phyloP scores from a whole-genome alignment of 352 stramenopile species.

The Pythium plurisporium region DNA sequence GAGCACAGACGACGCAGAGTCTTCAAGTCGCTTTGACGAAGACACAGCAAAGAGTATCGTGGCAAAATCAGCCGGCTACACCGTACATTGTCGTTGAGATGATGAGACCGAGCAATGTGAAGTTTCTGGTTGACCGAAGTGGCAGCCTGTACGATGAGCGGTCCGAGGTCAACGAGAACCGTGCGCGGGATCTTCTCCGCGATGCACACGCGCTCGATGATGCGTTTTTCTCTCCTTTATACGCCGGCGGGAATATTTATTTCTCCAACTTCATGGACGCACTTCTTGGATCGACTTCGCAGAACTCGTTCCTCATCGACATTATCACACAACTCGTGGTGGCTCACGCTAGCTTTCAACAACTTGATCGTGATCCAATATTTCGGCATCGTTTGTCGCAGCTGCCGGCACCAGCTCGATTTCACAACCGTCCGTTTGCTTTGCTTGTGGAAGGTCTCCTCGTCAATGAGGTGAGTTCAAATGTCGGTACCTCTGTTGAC shows the following conservation, averaged over 20 bases:
- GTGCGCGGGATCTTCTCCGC: constrained; percentile 39
- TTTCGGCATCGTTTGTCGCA: constrained; percentile 46
- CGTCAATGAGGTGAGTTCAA: constrained; percentile 41
- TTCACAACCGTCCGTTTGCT: constrained; percentile 55
- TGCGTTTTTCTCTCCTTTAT: constrained; percentile 51
- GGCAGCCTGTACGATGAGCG: constrained; percentile 43
- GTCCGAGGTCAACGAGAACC: constrained; percentile 27
- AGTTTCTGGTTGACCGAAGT: constrained; percentile 58
- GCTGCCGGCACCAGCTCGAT: constrained; percentile 45
- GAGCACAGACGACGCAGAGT: constrained; percentile 12
- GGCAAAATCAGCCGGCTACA: constrained; percentile 7
- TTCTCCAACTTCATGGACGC: constrained; percentile 74
- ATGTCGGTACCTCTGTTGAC: neutral
- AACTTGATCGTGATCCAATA: constrained; percentile 39
- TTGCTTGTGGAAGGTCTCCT: constrained; percentile 52
- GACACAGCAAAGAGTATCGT: neutral
- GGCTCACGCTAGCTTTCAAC: constrained; percentile 46
- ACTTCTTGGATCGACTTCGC: constrained; percentile 52
- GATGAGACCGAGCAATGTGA: constrained; percentile 68
- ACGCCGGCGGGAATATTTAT: constrained; percentile 60
- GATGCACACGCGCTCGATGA: constrained; percentile 56
- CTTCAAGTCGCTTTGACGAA: neutral
- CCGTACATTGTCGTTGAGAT: constrained; percentile 66
- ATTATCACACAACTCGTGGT: constrained; percentile 65
- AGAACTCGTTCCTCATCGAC: constrained; percentile 57